These are phyloP conservation scores for Metschnikowia matae DNA, from an alignment of 805 yeast species.

Conservation along the genomic window DNA sequence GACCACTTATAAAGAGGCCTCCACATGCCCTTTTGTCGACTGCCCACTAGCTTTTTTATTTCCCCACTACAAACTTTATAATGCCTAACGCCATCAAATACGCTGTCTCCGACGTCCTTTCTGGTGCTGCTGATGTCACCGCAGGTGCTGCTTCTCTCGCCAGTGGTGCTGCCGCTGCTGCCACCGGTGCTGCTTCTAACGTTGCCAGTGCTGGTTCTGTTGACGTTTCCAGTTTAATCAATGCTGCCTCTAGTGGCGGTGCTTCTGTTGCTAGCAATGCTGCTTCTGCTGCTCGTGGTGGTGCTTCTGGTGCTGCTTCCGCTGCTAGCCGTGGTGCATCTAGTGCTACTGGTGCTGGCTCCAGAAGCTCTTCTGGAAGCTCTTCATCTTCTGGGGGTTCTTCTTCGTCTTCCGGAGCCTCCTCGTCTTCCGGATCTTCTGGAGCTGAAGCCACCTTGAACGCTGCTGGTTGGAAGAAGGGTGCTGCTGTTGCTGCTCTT, in stretches of 20 bases:
- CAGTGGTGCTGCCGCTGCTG: constrained; percentile 6
- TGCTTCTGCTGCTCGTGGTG: constrained; percentile 3
- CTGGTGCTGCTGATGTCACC: constrained; percentile 6
- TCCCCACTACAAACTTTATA: constrained; percentile 1
- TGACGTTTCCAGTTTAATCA: constrained; percentile 11
- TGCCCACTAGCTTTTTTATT: not conserved
- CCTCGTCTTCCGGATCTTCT: constrained; percentile 15
- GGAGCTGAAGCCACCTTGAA: constrained; percentile 17
- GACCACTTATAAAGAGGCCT: not conserved
- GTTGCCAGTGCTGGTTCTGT: constrained; percentile 13
- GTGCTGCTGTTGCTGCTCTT: constrained; percentile 33
- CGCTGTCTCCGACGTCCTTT: constrained; percentile 19
- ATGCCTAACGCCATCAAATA: constrained; percentile 27
- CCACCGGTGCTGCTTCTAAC: constrained; percentile 12
- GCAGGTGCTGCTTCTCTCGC: constrained; percentile 2
- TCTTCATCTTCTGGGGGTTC: constrained; percentile 1
- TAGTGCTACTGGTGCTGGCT: not conserved
- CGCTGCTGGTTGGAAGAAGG: constrained; percentile 34
- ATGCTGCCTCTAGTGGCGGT: not conserved
- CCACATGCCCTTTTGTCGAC: not conserved
- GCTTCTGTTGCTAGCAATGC: constrained; percentile 3
- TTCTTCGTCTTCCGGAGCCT: constrained; percentile 4
- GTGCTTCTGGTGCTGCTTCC: constrained; percentile 5
- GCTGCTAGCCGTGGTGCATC: constrained; percentile 7
- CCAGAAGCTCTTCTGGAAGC: not conserved